These are phyloP conservation scores for Cytospora chrysosperma DNA, from an alignment of 2,329 filamentous ascomycete species.

Conservation along the genomic window DNA sequence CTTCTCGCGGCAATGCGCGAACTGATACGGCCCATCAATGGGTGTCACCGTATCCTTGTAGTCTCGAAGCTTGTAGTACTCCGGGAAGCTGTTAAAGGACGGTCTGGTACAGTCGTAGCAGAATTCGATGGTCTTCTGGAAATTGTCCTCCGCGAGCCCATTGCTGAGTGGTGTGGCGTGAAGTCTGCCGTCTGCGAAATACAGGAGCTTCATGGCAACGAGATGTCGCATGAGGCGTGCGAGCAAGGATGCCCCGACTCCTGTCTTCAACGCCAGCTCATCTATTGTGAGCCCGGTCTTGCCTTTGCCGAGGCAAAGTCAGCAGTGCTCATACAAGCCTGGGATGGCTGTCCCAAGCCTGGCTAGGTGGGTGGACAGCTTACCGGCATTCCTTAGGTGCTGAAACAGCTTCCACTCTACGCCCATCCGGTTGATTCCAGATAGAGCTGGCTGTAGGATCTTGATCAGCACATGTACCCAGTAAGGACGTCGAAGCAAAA, in stretches of 20 bases:
- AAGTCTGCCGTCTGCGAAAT: background rate
- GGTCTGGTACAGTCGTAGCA: background rate
- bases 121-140: background rate
- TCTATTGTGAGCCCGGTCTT: background rate
- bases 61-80: conserved; percentile 45
- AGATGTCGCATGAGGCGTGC: background rate
- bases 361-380: background rate
- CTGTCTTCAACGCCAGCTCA: background rate
- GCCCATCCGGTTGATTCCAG: background rate
- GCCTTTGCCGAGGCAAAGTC: background rate
- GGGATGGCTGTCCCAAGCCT: background rate
- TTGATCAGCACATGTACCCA: background rate
- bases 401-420: background rate
- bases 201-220: background rate
- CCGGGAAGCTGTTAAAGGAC: conserved; percentile 40
- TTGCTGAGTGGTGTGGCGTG: background rate
- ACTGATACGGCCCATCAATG: background rate
- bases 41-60: background rate
- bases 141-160: background rate
- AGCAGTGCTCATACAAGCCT: background rate
- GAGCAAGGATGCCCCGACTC: background rate
- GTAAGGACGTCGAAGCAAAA: background rate
- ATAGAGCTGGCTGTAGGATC: background rate
- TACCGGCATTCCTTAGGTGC: background rate
- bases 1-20: background rate